These are phyloP conservation scores for Knoxdaviesia proteae DNA, from an alignment of 2,329 filamentous ascomycete species.

Conservation along the genomic window DNA sequence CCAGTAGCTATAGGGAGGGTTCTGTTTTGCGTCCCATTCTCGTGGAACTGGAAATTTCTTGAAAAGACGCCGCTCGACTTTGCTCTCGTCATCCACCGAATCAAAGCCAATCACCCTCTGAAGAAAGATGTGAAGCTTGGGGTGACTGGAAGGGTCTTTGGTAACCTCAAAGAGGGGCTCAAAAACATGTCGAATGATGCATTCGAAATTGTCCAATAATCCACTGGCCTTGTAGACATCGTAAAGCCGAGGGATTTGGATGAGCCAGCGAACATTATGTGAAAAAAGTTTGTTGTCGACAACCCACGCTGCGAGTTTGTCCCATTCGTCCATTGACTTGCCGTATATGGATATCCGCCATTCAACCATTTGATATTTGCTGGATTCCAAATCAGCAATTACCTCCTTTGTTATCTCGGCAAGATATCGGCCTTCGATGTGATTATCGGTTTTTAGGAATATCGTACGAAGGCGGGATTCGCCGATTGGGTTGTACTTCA, in stretches of 20 bases:
- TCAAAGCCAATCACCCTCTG: slow-evolving; percentile 94
- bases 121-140: slow-evolving; percentile 84
- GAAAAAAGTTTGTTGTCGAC: slow-evolving; percentile 97
- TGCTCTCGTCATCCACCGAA: slow-evolving; percentile 95
- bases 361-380: slow-evolving; percentile 99
- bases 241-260: slow-evolving; percentile 84
- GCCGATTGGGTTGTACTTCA: slow-evolving; percentile 95
- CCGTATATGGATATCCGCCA: slow-evolving; percentile 98
- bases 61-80: slow-evolving; percentile 82
- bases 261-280: slow-evolving; percentile 90
- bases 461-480: slow-evolving; percentile 94
- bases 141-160: slow-evolving; percentile 63
- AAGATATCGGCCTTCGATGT: slow-evolving; percentile 84
- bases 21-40: slow-evolving; percentile 79
- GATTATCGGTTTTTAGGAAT: slow-evolving; percentile 96
- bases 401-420: slow-evolving; percentile 98
- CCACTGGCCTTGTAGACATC: slow-evolving; percentile 86
- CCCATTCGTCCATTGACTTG: slow-evolving; percentile 82
- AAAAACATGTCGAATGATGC: slow-evolving; percentile 81
- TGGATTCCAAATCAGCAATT: slow-evolving; percentile 88
- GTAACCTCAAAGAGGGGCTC: slow-evolving; percentile 90
- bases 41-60: slow-evolving; percentile 85
- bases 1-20: slow-evolving; percentile 98
- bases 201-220: slow-evolving; percentile 74
- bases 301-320: slow-evolving; percentile 92